Base-by-base conservation (phyloP, 2,329 filamentous ascomycete species). In the Pseudocercospora vitis region DNA sequence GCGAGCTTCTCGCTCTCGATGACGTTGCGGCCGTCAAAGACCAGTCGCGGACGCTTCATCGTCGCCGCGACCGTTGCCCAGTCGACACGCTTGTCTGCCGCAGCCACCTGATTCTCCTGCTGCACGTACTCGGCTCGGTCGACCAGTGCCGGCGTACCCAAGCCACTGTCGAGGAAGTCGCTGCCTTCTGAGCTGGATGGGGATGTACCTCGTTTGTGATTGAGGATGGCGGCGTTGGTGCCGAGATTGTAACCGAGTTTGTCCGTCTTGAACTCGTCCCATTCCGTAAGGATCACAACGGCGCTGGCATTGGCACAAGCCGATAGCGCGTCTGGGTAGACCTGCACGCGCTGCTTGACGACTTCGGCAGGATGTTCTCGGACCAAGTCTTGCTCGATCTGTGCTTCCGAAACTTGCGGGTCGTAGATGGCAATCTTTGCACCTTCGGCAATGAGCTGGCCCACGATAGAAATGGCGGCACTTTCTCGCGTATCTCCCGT, bases 401-500 rank as follows among this genome's bases (percentile, higher is more conserved):
- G 66, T 18, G 65, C 57, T 54, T 68, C 64, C 23, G 64, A 63
- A 14, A 71, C 70, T 56, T 68, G 62, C 52, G 86, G 85, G 68
- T 91, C 87, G 65, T 83, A 89, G 52, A 89, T 81, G 44, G 82
- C 79, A 47, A 89, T 79, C 66, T 86, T 81, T 3, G 74, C 74
- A 0, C 78, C 76, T 66, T 90, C 86, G 56, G 84, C 80, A 7
- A 87, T 74, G 16, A 91, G 74, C 9, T 78, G 78, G 59, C 80
- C 81, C 69, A 89, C 82, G 58, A 89, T 81, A 60, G 85, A 83
- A 18, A 88, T 77, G 0, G 86, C 84, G 0, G 86, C 82, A 37
- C 82, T 84, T 68, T 90, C 87, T 31, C 88, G 80, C 4, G 86
- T 88, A 67, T 91, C 88, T 18, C 81, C 82, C 0, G 88, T 91